A percentile compares a stretch with the other conserved stretches of the same genome.
Conservation (phyloP, 73 alveolate genomes). For the Paramecium sexaurelia region DNA sequence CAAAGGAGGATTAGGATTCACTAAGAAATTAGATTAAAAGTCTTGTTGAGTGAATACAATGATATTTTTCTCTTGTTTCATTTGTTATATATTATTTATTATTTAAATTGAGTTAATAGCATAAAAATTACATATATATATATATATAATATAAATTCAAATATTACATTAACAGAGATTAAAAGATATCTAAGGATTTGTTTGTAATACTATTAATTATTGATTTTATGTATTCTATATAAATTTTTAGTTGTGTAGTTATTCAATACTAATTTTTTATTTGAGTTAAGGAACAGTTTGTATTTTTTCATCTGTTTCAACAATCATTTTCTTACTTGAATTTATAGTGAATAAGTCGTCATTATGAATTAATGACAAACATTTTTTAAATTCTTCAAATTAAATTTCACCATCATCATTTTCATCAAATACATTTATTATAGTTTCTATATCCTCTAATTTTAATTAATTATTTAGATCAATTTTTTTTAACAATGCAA, state of each 20-base stretch:
- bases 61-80: conserved; percentile 21
- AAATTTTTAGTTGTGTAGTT: neutral
- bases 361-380: neutral
- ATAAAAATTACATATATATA: neutral
- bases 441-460: neutral
- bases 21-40: neutral
- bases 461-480: neutral
- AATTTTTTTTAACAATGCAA: neutral
- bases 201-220: neutral
- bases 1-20: conserved; percentile 16
- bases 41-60: conserved; percentile 19
- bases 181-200: neutral
- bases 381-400: conserved; percentile 39
- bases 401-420: conserved; percentile 57
- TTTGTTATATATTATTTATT: neutral
- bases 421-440: conserved; percentile 42
- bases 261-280: neutral
- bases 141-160: neutral
- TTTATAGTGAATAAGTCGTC: neutral
- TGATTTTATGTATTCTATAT: neutral
- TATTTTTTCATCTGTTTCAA: neutral
- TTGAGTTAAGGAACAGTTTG: neutral
- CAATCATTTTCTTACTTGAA: neutral
- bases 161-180: conserved; percentile 34
- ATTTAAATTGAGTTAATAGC: neutral